phyloP scores from a whole-genome alignment of 257 asterid genomes.

The Capsicum chinense region DNA sequence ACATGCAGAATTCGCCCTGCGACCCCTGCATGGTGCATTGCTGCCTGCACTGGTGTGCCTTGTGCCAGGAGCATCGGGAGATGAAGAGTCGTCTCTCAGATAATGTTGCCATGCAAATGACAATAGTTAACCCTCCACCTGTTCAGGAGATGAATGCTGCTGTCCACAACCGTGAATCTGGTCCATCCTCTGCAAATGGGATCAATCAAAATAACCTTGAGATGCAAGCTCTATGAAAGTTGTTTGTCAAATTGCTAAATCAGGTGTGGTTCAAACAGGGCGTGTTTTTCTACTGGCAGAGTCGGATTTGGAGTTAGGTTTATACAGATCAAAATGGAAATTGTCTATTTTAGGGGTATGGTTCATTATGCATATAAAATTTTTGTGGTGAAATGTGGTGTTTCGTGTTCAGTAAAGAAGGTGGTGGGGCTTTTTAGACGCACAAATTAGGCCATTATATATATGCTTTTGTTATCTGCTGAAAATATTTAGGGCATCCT shows the following conservation, averaged over 20 bases:
- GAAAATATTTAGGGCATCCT: not conserved
- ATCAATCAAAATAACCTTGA: constrained; percentile 59
- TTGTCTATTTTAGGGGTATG: not conserved
- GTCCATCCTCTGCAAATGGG: constrained; percentile 58
- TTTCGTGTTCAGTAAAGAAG: not conserved
- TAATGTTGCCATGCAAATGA: constrained; percentile 66
- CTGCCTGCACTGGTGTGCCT: constrained; percentile 96
- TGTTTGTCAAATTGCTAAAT: not conserved
- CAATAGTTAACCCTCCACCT: constrained; percentile 87
- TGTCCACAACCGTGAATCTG: constrained; percentile 36
- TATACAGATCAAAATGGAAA: not conserved
- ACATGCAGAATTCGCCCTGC: constrained; percentile 87
- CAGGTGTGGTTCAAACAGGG: not conserved
- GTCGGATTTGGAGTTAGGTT: not conserved
- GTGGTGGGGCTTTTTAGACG: not conserved
- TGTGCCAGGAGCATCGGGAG: constrained; percentile 99
- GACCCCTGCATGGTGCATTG: constrained; percentile 97
- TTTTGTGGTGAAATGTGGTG: not conserved
- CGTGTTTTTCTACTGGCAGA: not conserved
- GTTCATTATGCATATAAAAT: not conserved
- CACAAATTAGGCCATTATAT: constrained; percentile 25
- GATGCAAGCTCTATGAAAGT: constrained; percentile 71
- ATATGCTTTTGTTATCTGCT: not conserved
- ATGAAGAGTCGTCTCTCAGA: constrained; percentile 84
- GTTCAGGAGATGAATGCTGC: constrained; percentile 71